phyloP scores from a whole-genome alignment of 169 alveolate species.

The Eimeria sp. region DNA sequence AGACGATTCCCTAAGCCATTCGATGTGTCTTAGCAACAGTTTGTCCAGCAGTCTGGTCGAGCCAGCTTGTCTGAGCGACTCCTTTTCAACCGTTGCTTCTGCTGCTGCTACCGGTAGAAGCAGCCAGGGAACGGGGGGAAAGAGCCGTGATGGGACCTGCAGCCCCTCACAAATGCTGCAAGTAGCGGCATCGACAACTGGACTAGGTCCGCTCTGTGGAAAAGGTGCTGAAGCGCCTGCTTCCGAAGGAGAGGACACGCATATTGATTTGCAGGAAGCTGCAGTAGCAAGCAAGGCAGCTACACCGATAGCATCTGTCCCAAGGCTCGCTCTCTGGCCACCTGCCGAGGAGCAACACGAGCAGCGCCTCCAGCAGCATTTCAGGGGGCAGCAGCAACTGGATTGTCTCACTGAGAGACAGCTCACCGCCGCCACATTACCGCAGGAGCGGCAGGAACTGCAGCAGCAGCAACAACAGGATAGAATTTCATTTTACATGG shows the following conservation, averaged over 20 bases:
- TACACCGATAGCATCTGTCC: background rate
- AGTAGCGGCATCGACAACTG: slow-evolving; percentile 12
- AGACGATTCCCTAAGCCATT: slow-evolving; percentile 1
- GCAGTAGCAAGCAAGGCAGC: background rate
- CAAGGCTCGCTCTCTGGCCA: slow-evolving; percentile 6
- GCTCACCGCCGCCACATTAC: slow-evolving; percentile 2
- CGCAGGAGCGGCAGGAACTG: slow-evolving; percentile 29
- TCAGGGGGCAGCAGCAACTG: slow-evolving; percentile 20
- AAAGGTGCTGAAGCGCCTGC: background rate
- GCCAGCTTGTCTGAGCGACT: slow-evolving; percentile 18
- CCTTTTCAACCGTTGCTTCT: slow-evolving; percentile 53
- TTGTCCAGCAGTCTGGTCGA: slow-evolving; percentile 23
- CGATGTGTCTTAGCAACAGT: slow-evolving; percentile 9
- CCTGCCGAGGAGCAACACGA: slow-evolving; percentile 41
- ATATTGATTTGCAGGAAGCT: slow-evolving; percentile 22
- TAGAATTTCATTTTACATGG: slow-evolving; percentile 21
- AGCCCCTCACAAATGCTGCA: background rate
- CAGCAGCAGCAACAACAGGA: slow-evolving; percentile 41
- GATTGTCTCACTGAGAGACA: slow-evolving; percentile 37
- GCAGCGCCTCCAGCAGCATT: slow-evolving; percentile 32
- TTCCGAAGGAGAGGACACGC: slow-evolving; percentile 1
- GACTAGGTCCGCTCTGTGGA: slow-evolving; percentile 3
- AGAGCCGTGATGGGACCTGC: slow-evolving; percentile 1
- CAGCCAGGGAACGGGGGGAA: slow-evolving; percentile 31
- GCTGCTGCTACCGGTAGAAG: slow-evolving; percentile 52